Evolutionary conservation across 1,284 basidiomycete species (phyloP), one percentile per base, ranked within the genome.

Genomic region (Sanghuangporus baumii): DNA sequence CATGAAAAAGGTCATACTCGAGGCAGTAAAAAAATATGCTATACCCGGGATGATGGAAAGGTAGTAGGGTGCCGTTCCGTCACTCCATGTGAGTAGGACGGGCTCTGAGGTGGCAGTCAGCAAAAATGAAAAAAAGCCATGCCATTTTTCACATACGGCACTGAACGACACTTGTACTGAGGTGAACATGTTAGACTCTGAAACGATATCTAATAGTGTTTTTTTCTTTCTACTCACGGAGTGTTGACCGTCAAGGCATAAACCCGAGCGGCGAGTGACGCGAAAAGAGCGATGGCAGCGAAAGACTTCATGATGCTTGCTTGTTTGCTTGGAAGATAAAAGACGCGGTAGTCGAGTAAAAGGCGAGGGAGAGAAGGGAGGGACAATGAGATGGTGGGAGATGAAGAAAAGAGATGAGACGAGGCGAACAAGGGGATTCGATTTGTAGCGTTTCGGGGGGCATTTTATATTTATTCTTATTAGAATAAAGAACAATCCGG

Each of bases 21-120:
- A 20, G 16, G 31, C 37, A 14, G 40, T 54, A 26, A 23, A 9
- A 18, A 46, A n/a, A 43, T 16, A 14, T 1, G 1, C 70, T 78
- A 47, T 66, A 84, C 87, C 87, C 57, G 89, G 90, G 59, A 91
- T 71, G 65, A 90, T 69, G 34, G 83, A 77, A 64, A 91, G 65
- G 74, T 78, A 93, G 77, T 83, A 93, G 0, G 91, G 90, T 0
- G 77, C 57, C 0, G 66, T 63, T 50, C 88, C 87, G 36, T 60
- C 64, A 34, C 67, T 57, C 85, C 86, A 93, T 6, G 72, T 73
- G 65, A 92, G 66, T 66, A 79, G 71, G 26, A 79, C 73, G 9
- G 88, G 88, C 67, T 89, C 88, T 89, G 63, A 14, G 64, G 11
- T n/a, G 55, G 52, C n/a, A 47, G 43, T 23, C 14, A 18, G 20